These are phyloP conservation scores for Podila horticola DNA, from an alignment of 192 early-diverging fungal species.

Conservation along the genomic window DNA sequence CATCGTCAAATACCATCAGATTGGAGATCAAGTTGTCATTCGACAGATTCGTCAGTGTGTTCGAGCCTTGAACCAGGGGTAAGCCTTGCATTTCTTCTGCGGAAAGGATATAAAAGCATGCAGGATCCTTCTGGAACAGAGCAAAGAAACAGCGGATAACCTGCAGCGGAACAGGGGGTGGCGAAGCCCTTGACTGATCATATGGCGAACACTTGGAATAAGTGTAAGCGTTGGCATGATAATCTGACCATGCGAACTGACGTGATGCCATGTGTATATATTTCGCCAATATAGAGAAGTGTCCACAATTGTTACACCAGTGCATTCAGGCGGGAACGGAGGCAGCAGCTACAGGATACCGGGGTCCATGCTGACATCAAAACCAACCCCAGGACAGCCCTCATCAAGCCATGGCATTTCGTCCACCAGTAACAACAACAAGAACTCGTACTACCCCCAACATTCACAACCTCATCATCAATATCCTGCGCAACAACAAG, in stretches of 20 bases:
- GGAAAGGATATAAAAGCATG: background rate
- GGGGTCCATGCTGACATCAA: constrained; percentile 13
- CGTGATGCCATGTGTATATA: too few relatives aligned
- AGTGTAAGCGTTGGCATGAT: too few relatives aligned
- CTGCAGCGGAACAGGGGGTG: too few relatives aligned
- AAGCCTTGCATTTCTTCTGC: constrained; percentile 2
- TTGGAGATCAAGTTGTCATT: constrained; percentile 44
- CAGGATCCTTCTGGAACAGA: too few relatives aligned
- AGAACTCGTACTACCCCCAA: background rate
- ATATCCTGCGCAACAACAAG: background rate
- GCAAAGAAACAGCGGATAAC: too few relatives aligned
- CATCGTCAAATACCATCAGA: constrained; percentile 32
- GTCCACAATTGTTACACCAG: constrained; percentile 35
- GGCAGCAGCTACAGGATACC: constrained; percentile 15
- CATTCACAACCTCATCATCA: background rate
- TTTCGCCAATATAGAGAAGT: constrained; percentile 13
- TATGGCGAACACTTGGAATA: too few relatives aligned
- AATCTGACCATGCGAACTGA: too few relatives aligned
- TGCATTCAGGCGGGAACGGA: background rate
- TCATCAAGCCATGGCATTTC: constrained; percentile 5
- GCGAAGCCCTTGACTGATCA: too few relatives aligned
- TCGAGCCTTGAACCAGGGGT: constrained; percentile 40
- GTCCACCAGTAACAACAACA: background rate
- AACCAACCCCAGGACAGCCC: constrained; percentile 4
- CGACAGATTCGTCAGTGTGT: constrained; percentile 50